Evolutionary conservation across 2,329 filamentous ascomycete genomes (phyloP).

Genomic region (Hortaea werneckii): DNA sequence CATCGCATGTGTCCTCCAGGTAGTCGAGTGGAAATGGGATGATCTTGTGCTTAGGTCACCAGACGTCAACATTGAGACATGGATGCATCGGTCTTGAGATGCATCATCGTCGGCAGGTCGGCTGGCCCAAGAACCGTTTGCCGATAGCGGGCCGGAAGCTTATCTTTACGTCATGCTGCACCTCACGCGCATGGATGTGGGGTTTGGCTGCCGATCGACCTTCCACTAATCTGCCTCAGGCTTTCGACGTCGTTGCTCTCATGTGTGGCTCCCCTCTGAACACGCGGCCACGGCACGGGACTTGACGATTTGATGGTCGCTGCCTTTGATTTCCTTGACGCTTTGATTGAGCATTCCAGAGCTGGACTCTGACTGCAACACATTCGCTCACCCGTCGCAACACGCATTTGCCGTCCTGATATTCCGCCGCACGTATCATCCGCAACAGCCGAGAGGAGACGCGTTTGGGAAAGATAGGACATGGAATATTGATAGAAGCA

Average conservation of each 20-base stretch:
- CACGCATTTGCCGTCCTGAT: neutral
- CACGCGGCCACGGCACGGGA: no score
- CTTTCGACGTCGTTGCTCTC: no score
- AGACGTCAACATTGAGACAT: constrained; percentile 1
- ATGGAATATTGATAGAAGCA: no score
- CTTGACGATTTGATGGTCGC: no score
- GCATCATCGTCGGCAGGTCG: neutral
- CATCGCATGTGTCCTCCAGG: constrained; percentile 12
- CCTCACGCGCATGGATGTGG: no score
- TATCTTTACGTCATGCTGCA: no score
- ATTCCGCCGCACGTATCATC: neutral
- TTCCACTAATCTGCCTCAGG: no score
- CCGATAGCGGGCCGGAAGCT: neutral
- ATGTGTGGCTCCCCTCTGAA: no score
- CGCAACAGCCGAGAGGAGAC: neutral
- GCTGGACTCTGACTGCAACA: neutral
- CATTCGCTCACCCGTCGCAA: neutral
- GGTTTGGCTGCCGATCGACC: no score
- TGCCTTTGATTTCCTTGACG: no score
- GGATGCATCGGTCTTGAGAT: neutral
- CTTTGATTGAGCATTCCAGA: neutral
- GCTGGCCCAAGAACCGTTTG: neutral
- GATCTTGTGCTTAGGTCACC: neutral
- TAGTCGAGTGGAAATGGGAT: neutral
- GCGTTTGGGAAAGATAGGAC: no score